phyloP scores from a whole-genome alignment of 225 moss, liverwort and hornwort genomes.

The Anthoceros angustus region DNA sequence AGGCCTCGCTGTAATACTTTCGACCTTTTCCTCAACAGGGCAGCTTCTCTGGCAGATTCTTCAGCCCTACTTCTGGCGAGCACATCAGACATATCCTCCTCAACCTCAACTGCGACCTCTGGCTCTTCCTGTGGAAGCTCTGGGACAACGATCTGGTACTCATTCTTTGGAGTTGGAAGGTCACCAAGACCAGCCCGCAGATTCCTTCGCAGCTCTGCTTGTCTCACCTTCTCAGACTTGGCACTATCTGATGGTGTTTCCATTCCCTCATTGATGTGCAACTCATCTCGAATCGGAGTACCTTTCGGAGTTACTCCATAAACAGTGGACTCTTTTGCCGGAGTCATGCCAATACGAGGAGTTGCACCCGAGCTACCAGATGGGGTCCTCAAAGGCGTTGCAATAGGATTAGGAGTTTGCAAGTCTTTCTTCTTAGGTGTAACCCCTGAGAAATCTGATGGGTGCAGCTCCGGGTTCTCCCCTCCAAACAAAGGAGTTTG shows the following conservation, averaged over 20 bases:
- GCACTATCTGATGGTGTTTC: slow-evolving; percentile 46
- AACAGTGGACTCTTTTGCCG: slow-evolving; percentile 21
- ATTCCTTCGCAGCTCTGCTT: slow-evolving; percentile 52
- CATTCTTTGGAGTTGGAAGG: slow-evolving; percentile 75
- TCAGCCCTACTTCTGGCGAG: slow-evolving; percentile 38
- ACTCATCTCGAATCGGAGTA: slow-evolving; percentile 66
- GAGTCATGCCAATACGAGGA: slow-evolving; percentile 39
- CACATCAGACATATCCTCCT: slow-evolving; percentile 71
- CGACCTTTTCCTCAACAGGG: slow-evolving; percentile 43
- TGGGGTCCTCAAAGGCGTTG: slow-evolving; percentile 67
- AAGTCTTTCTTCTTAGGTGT: slow-evolving; percentile 78
- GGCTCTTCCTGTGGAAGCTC: slow-evolving; percentile 55
- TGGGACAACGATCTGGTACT: slow-evolving; percentile 81
- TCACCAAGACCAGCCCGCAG: slow-evolving; percentile 46
- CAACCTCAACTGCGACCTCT: slow-evolving; percentile 46
- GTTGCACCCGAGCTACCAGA: slow-evolving; percentile 32
- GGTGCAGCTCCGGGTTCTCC: slow-evolving; percentile 78
- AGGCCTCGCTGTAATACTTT: slow-evolving; percentile 68
- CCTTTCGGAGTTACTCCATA: slow-evolving; percentile 57
- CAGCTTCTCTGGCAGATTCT: slow-evolving; percentile 42
- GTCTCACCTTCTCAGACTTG: slow-evolving; percentile 57
- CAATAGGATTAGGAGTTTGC: slow-evolving; percentile 74
- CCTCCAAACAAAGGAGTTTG: slow-evolving; percentile 91
- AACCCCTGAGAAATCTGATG: slow-evolving; percentile 84
- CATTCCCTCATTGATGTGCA: slow-evolving; percentile 75